Percentiles rank a stretch among this genome's conserved stretches.
These are phyloP conservation scores for Trichopus zeylanicus DNA, from an alignment of 116 monocot species.

Conservation along the genomic window DNA sequence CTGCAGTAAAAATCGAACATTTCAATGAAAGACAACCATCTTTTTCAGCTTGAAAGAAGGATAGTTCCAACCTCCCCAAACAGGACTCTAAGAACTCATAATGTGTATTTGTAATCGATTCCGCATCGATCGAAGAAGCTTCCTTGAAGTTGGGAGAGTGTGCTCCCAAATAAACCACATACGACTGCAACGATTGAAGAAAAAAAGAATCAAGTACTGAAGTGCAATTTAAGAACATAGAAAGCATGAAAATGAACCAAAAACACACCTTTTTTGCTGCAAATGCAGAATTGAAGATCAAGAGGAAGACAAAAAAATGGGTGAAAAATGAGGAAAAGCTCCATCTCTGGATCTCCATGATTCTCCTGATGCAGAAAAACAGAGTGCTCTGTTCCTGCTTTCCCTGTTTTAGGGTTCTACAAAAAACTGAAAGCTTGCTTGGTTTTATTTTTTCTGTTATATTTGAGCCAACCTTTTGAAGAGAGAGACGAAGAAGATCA, in stretches of 20 bases:
- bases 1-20: conserved; percentile 4
- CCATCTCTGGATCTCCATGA: background rate
- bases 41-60: background rate
- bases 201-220: background rate
- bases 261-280: background rate
- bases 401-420: no score
- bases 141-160: conserved; percentile 1
- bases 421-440: no score
- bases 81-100: conserved; percentile 27
- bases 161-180: conserved; percentile 8
- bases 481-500: no score
- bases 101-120: conserved; percentile 17
- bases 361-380: background rate
- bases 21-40: background rate
- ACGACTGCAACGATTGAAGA: background rate
- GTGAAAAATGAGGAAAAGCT: background rate
- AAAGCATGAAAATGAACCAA: no score
- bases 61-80: conserved; percentile 23
- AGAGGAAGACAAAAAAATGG: background rate
- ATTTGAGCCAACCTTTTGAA: no score
- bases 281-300: background rate
- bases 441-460: no score
- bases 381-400: no score
- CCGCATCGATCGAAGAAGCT: background rate
- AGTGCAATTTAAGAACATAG: background rate